These are phyloP conservation scores for Diplocarpon mali DNA, from an alignment of 2,329 filamentous ascomycete species.

Conservation along the genomic window DNA sequence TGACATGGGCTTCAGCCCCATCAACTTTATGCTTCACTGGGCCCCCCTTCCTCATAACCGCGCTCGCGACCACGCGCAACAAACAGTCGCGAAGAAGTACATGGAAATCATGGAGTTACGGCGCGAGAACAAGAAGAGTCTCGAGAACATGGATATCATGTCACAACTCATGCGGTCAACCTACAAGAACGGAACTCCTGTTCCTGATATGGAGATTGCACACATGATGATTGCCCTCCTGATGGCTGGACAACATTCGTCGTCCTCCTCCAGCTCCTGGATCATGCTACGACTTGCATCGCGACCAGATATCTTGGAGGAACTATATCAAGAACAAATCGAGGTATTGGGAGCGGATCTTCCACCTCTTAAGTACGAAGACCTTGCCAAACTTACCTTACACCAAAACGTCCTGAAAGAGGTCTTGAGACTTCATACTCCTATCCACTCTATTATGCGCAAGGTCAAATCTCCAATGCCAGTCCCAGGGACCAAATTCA, in stretches of 20 bases:
- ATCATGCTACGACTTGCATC: constrained; percentile 72
- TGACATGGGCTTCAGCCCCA: constrained; percentile 78
- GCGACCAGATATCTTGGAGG: constrained; percentile 66
- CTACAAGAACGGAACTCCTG: constrained; percentile 70
- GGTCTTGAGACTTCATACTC: constrained; percentile 80
- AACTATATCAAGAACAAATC: constrained; percentile 75
- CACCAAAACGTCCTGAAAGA: constrained; percentile 83
- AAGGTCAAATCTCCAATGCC: constrained; percentile 82
- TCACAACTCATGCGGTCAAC: constrained; percentile 77
- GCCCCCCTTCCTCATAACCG: constrained; percentile 81
- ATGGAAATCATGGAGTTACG: constrained; percentile 70
- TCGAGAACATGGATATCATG: constrained; percentile 63
- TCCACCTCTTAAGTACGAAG: constrained; percentile 64
- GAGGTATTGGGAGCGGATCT: constrained; percentile 61
- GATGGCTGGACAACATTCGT: constrained; percentile 87
- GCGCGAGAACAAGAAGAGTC: constrained; percentile 34
- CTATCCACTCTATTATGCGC: constrained; percentile 91
- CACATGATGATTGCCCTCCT: constrained; percentile 92
- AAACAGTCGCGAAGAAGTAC: constrained; percentile 72
- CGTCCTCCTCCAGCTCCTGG: constrained; percentile 75
- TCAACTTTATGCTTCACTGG: constrained; percentile 89
- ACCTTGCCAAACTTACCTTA: constrained; percentile 66
- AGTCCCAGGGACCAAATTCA: constrained; percentile 70
- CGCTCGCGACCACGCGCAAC: constrained; percentile 67
- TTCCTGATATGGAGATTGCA: constrained; percentile 78